Conservation (phyloP, 805 yeast species). For the Candida railenensis region DNA sequence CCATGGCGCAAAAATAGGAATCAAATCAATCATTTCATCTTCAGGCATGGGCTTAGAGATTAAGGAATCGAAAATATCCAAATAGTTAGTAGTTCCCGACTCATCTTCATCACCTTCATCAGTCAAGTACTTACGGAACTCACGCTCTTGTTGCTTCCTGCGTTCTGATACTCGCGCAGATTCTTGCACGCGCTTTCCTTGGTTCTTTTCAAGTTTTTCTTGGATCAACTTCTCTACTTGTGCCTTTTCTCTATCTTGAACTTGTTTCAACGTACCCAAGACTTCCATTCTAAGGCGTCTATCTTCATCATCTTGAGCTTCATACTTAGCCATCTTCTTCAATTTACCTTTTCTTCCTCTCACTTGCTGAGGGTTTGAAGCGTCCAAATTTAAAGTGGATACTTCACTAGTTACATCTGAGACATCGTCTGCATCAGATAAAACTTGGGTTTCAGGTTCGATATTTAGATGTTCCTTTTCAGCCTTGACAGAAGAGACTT, state of each 20-base stretch:
- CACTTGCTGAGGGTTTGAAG: conserved; percentile 5
- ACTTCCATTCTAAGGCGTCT: conserved; percentile 71
- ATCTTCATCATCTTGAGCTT: conserved; percentile 91
- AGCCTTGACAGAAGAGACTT: not conserved
- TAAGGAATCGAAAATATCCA: conserved; percentile 46
- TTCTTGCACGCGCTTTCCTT: conserved; percentile 27
- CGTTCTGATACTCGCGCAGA: conserved; percentile 38
- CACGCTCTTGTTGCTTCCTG: conserved; percentile 44
- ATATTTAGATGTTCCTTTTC: not conserved
- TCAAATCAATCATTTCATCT: conserved; percentile 59
- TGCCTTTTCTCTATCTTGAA: conserved; percentile 26
- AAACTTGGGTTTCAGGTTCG: conserved; percentile 1
- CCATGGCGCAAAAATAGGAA: conserved; percentile 96
- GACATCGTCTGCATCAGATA: conserved; percentile 2
- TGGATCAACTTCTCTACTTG: conserved; percentile 15
- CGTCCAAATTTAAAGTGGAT: not conserved
- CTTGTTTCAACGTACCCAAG: conserved; percentile 76
- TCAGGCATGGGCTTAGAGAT: conserved; percentile 42
- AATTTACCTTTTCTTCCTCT: conserved; percentile 86
- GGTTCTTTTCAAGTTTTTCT: conserved; percentile 22
- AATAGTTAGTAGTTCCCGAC: conserved; percentile 27
- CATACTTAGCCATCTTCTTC: conserved; percentile 84
- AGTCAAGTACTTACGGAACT: conserved; percentile 43
- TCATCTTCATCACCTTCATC: conserved; percentile 30
- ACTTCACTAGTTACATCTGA: not conserved